Base-by-base conservation (phyloP, 1,284 basidiomycete genomes). In the Microbotryum silenes-acaulis region DNA sequence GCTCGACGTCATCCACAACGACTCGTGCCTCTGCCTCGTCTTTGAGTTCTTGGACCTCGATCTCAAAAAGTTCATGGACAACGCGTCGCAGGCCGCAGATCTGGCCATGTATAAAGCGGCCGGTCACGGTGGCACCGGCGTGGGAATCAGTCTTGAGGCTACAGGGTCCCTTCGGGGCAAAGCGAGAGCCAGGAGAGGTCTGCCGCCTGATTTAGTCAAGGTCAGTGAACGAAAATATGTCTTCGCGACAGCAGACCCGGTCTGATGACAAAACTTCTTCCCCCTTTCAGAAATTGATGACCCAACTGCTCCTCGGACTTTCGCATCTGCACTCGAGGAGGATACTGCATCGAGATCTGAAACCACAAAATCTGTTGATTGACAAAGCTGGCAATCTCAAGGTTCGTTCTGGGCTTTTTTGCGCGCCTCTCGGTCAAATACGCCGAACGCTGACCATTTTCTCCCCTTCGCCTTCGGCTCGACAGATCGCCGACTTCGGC, bases 361-460 rank as follows among this genome's bases (percentile, higher is more conserved):
- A 98, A 77, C 96, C 94, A 1, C 94, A 98, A 77, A 98, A 98
- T 77, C 78, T 98, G 64, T 82, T 98, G 62, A 97, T 98, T 73
- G 89, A 94, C 79, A 87, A 85, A 70, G 78, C 85, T 57, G 85
- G 90, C 68, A 92, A 96, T 72, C 81, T 97, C 65, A 97, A 97
- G 78, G 66, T 67, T 42, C 6, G 6, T 42, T 42, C 37, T 42
- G 23, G 23, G 60, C 3, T 25, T 4, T 12, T 9, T 33, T n/a
- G 7, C 33, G 14, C 2, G 4, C 29, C 27, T n/a, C n/a, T 21
- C 20, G 20, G 6, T 42, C 49, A 33, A 23, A 8, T 23, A 29
- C 25, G 31, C 18, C 14, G 25, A 5, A 27, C 51, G 44, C 52
- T 31, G n/a, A 44, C 25, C 6, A 10, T 33, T 20, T 14, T 27